Conservation (phyloP, 1,284 basidiomycete genomes). For the Puccinia polysora region DNA sequence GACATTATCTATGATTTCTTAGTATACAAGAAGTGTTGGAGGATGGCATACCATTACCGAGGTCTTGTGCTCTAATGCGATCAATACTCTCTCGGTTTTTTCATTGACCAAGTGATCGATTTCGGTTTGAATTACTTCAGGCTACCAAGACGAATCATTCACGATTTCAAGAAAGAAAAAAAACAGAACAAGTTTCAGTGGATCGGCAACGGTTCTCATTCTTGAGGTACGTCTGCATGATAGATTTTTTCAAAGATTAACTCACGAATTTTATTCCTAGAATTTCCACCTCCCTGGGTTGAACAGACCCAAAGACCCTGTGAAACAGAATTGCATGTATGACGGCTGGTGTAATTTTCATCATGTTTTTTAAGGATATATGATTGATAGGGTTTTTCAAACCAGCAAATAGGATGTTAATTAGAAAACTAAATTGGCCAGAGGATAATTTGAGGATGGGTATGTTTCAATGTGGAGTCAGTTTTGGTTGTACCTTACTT, state of each 20-base stretch:
- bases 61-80: slow-evolving; percentile 18
- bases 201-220: too few relatives aligned
- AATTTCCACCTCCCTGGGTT: slow-evolving; percentile 6
- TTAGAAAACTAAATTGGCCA: neutral
- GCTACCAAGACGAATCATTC: too few relatives aligned
- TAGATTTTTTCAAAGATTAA: too few relatives aligned
- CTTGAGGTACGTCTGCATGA: too few relatives aligned
- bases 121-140: slow-evolving; percentile 21
- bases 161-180: too few relatives aligned
- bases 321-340: slow-evolving; percentile 11
- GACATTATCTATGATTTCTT: neutral
- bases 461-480: neutral
- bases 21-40: neutral
- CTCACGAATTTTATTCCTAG: slow-evolving; percentile 8
- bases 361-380: too few relatives aligned
- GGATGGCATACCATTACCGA: slow-evolving; percentile 10
- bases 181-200: too few relatives aligned
- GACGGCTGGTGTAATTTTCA: too few relatives aligned
- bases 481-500: slow-evolving; percentile 2
- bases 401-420: too few relatives aligned
- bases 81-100: slow-evolving; percentile 1
- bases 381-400: too few relatives aligned
- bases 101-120: slow-evolving; percentile 24
- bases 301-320: slow-evolving; percentile 6
- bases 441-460: neutral